Evolutionary conservation across 2,329 filamentous ascomycete genomes (phyloP).

Genomic region (Rhynchosporium graminicola): DNA sequence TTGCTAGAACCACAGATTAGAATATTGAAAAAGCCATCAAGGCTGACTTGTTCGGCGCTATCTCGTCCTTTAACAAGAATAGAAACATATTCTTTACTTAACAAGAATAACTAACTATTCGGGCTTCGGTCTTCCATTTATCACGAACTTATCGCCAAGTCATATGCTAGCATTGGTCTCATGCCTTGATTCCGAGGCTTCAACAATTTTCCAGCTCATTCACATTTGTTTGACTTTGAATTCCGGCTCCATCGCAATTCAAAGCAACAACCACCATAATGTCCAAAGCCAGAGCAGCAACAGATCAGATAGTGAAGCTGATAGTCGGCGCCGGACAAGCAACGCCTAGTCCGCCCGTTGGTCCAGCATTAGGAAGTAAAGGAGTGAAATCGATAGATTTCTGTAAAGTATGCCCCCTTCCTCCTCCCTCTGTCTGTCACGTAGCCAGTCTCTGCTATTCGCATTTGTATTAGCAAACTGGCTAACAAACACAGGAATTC

Average conservation of each 20-base stretch:
- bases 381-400: constrained; percentile 99
- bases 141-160: neutral
- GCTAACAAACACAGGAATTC: constrained; percentile 71
- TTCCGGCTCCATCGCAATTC: neutral
- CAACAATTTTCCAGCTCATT: constrained; percentile 2
- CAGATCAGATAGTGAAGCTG: constrained; percentile 86
- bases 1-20: no score
- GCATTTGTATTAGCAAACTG: neutral
- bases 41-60: no score
- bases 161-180: neutral
- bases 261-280: constrained; percentile 30
- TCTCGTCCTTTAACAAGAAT: no score
- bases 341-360: constrained; percentile 91
- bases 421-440: neutral
- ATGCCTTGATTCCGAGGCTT: neutral
- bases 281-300: constrained; percentile 40
- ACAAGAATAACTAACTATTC: no score
- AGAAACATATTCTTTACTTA: no score
- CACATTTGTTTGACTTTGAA: neutral
- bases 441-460: constrained; percentile 19
- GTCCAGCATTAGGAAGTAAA: constrained; percentile 93
- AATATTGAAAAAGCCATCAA: no score
- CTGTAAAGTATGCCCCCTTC: constrained; percentile 72
- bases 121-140: no score
- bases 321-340: constrained; percentile 97